Base-by-base conservation (phyloP, 345 rosid species). In the Gossypium bickii region DNA sequence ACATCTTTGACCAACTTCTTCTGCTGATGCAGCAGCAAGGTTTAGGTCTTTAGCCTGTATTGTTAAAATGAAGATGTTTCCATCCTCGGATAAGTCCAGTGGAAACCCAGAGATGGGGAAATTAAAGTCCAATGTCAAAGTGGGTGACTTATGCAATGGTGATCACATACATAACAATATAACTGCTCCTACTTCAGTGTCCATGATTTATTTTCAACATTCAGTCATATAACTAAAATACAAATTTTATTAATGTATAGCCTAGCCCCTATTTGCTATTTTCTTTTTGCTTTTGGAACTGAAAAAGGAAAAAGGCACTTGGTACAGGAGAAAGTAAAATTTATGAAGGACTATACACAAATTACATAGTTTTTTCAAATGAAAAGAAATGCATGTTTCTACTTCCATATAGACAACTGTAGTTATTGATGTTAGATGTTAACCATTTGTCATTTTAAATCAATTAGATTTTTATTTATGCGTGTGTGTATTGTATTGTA, bases 21-120 rank as follows among this genome's bases (percentile, higher is more conserved):
- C 79, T 2, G 95, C 93, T 22, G 97, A 87, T 44, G 79, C 85
- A 73, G 83, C 87, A 38, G 94, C 95, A 5, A 92, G 90, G 84
- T 81, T 79, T 74, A 92, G 75, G 84, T 92, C 98, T 82, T 94
- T 94, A 43, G 91, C 93, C 98, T 94, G 89, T 78, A 86, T 73
- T 66, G 61, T 57, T 64, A 44, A 51, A 18, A 47, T 69, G 11
- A 70, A 7, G 1, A 76, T 56, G 12, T 2, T 45, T 29, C 34
- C 38, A 44, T 43, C 18, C 29, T 38, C 69, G 27, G 12, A 72
- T 70, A 45, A 44, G 66, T 38, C 45, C 47, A 66, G 4, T 29
- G 44, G 45, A 64, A n/a, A 29, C 45, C 53, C 48, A 51, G 7
- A 9, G 20, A 7, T 11, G 18, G 4, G 17, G 48, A 68, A 71